phyloP scores from a whole-genome alignment of 257 asterid species.

The Fraxinus quadrangulata region DNA sequence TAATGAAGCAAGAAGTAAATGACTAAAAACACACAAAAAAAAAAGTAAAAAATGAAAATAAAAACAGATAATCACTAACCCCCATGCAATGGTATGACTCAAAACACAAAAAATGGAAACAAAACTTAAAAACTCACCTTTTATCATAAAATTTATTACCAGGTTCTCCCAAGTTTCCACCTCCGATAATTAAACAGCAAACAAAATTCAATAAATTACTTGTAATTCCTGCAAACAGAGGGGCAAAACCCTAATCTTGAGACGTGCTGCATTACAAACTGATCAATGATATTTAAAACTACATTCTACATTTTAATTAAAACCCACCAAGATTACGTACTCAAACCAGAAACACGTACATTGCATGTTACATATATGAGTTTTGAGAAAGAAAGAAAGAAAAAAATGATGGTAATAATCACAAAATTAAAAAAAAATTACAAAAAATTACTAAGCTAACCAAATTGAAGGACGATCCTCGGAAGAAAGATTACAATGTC shows the following conservation, averaged over 20 bases:
- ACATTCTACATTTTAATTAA: not conserved
- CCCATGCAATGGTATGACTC: not conserved
- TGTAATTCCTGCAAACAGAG: conserved; percentile 16
- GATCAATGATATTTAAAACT: not conserved
- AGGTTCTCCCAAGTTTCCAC: not conserved
- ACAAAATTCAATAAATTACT: conserved; percentile 28
- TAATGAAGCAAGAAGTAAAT: not conserved
- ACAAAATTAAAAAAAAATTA: not conserved
- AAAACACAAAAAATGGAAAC: not conserved
- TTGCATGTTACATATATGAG: not conserved
- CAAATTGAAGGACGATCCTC: not conserved
- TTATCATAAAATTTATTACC: not conserved
- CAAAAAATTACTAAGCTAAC: not conserved
- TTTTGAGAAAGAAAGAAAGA: not conserved
- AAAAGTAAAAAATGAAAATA: too few species aligned
- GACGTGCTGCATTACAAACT: not conserved
- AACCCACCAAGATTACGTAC: not conserved
- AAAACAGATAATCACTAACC: not conserved
- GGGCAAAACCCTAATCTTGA: not conserved
- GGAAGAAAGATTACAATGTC: not conserved
- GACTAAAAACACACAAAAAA: not conserved
- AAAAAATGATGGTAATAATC: not conserved
- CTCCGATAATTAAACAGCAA: not conserved
- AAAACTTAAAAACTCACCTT: not conserved
- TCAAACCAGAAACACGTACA: not conserved